A percentile compares a stretch with the other conserved stretches of the same genome.
phyloP scores from a whole-genome alignment of 306 rosid genomes.

The Quercus bicolor region DNA sequence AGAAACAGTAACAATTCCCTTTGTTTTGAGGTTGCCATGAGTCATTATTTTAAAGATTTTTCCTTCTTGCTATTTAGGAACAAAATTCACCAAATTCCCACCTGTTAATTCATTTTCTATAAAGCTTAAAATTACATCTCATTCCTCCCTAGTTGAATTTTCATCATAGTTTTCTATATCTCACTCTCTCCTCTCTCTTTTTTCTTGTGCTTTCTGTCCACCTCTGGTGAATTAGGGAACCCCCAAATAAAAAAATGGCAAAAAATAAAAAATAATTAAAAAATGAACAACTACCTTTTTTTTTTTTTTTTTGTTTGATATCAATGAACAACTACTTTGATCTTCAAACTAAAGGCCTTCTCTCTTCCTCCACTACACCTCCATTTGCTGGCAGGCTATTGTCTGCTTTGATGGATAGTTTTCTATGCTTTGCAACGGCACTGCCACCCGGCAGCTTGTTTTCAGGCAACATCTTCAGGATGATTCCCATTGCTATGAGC shows the following conservation, averaged over 20 bases:
- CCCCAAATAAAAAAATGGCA: background rate
- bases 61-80: background rate
- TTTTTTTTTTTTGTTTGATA: too few species aligned
- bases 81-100: background rate
- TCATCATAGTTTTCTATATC: background rate
- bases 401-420: conserved; percentile 4
- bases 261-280: background rate
- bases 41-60: background rate
- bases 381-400: background rate
- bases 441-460: conserved; percentile 17
- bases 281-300: background rate
- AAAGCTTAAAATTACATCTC: background rate
- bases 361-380: conserved; percentile 27
- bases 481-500: conserved; percentile 55
- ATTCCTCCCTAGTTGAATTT: background rate
- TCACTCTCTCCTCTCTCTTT: background rate
- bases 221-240: too few species aligned
- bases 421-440: conserved; percentile 4
- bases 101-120: background rate
- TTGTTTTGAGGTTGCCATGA: background rate
- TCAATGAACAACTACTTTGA: background rate
- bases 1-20: background rate
- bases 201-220: background rate
- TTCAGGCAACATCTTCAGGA: conserved; percentile 49
- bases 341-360: conserved; percentile 28